A percentile compares a stretch with the other conserved stretches of the same genome.
phyloP scores from a whole-genome alignment of 371 early-diverging fungal species.

The Mortierella sp. region DNA sequence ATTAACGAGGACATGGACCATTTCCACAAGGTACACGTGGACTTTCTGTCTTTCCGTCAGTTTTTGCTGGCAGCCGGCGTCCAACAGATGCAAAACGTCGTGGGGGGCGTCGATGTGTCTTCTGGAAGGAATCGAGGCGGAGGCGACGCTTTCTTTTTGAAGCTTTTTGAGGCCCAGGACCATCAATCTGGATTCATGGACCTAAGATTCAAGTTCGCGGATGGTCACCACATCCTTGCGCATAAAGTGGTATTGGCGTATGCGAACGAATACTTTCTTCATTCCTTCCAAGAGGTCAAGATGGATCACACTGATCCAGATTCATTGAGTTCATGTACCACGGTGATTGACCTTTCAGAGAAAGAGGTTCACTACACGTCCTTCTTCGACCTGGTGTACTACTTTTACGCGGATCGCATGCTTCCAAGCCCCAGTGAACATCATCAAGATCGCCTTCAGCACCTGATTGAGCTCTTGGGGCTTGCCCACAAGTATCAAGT shows the following conservation, averaged over 20 bases:
- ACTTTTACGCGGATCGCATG: constrained; percentile 19
- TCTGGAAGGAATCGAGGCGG: constrained; percentile 3
- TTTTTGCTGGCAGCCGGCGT: constrained; percentile 27
- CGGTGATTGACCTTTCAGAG: constrained; percentile 13
- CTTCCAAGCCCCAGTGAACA: not conserved
- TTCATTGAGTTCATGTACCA: not conserved
- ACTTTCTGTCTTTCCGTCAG: not conserved
- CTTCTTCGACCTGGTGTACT: constrained; percentile 35
- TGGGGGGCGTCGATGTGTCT: constrained; percentile 15
- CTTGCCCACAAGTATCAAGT: constrained; percentile 11
- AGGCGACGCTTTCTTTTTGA: constrained; percentile 3
- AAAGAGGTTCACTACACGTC: constrained; percentile 3
- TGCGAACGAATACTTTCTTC: constrained; percentile 14
- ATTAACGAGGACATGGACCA: constrained; percentile 13
- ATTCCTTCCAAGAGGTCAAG: constrained; percentile 16
- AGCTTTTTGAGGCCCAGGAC: constrained; percentile 29
- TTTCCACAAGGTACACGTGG: constrained; percentile 1
- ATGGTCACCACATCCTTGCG: constrained; percentile 12
- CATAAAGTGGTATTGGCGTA: constrained; percentile 30
- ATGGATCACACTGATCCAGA: constrained; percentile 1
- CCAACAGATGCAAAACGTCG: constrained; percentile 4
- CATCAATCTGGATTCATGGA: constrained; percentile 34
- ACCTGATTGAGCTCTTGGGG: constrained; percentile 16
- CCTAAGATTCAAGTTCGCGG: constrained; percentile 15
- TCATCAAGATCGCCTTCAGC: constrained; percentile 11